phyloP scores from a whole-genome alignment of 805 yeast species.

The Yarrowia sp. region DNA sequence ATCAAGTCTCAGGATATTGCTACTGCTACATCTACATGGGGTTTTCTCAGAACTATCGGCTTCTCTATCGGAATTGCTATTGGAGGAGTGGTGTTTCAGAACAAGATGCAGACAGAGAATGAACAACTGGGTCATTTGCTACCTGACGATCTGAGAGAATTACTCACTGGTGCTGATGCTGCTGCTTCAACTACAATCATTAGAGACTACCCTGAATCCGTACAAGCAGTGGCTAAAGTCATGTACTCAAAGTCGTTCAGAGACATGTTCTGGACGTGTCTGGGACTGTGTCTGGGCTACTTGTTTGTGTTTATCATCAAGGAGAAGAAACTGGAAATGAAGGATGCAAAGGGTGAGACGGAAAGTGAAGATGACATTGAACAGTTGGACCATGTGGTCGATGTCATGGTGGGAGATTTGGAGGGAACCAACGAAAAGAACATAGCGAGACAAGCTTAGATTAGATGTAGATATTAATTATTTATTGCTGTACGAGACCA shows the following conservation, averaged over 20 bases:
- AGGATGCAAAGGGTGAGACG: slow-evolving; percentile 5
- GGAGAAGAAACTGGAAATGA: slow-evolving; percentile 3
- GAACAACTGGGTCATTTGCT: not conserved
- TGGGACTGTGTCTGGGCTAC: slow-evolving; percentile 21
- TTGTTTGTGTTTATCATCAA: slow-evolving; percentile 8
- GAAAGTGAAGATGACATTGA: not conserved
- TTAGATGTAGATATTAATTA: too few species aligned
- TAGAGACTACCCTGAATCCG: not conserved
- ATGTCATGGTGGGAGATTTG: not conserved
- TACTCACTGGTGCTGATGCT: slow-evolving; percentile 14
- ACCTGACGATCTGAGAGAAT: not conserved
- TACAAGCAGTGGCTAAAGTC: not conserved
- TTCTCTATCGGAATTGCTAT: slow-evolving; percentile 47
- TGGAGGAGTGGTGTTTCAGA: slow-evolving; percentile 45
- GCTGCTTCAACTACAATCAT: not conserved
- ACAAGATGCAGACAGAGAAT: slow-evolving; percentile 38
- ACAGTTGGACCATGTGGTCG: not conserved
- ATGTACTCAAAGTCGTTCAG: slow-evolving; percentile 20
- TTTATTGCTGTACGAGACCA: too few species aligned
- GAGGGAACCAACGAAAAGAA: not conserved
- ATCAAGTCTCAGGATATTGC: slow-evolving; percentile 53
- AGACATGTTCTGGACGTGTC: slow-evolving; percentile 21
- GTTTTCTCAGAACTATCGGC: slow-evolving; percentile 43
- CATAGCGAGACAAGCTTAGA: too few species aligned
- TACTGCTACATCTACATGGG: slow-evolving; percentile 47